Evolutionary conservation across 805 yeast species (phyloP), one percentile per base, ranked within the genome.

Genomic region (Cyberlindnera euphorbiiphila): DNA sequence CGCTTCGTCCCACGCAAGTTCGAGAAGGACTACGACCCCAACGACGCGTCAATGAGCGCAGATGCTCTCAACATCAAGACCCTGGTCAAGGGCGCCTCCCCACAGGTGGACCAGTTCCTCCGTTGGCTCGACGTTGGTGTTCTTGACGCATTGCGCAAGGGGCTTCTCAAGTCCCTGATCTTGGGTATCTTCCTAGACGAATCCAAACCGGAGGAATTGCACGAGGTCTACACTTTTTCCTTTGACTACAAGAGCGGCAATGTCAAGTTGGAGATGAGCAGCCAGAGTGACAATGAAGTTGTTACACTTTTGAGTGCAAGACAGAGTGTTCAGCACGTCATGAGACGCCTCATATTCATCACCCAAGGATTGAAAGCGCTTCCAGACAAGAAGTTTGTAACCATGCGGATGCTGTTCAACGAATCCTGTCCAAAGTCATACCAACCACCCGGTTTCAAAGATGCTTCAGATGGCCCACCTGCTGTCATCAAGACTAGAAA

Each of bases 91-190:
- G 81, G 81, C 0, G 60, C 59, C 18, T 65, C 72, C 0, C 46
- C 48, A 3, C 70, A 71, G 32, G 76, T 68, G 5, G 82, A 79
- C 50, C 33, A 51, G 4, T 63, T 77, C 23, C 50, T 76, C 21
- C 63, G 69, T 41, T 76, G 83, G 81, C 48, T 79, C 17, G 78
- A 78, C 25, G 56, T 56, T 16, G 76, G 81, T 9, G 65, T 72
- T 4, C 54, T 61, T 27, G 72, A 69, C 32, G 66, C 77, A 0
- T 53, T 78, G 3, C 61, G 60, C 17, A 47, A 54, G 19, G 63
- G 67, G 21, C 70, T 64, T 41, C 50, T 77, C 26, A 61, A 66
- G 38, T 69, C 72, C 0, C 40, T 77, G 21, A 65, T 71, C 32
- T 54, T 78, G 17, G 69, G 71, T 0, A 65, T 77, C 5, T 63